phyloP scores from a whole-genome alignment of 73 alveolate genomes.

The Paramecium sonneborni region DNA sequence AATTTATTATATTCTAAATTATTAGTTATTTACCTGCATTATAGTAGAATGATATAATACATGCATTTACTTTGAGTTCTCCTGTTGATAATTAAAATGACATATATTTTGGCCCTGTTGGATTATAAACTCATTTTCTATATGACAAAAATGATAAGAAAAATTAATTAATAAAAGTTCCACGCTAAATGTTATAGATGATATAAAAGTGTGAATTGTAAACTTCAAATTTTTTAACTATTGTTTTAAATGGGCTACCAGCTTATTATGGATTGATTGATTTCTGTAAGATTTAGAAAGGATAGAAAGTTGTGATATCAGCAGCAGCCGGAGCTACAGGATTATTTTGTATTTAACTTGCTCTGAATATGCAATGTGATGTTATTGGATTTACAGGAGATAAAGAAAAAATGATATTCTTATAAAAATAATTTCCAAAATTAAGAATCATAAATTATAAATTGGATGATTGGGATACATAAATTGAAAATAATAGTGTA shows the following conservation, averaged over 20 bases:
- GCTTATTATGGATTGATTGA: constrained; percentile 62
- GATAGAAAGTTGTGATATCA: constrained; percentile 41
- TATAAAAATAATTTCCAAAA: neutral
- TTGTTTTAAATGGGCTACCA: constrained; percentile 53
- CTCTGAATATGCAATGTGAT: constrained; percentile 36
- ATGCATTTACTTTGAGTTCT: constrained; percentile 46
- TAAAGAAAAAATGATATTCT: neutral
- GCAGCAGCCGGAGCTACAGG: constrained; percentile 71
- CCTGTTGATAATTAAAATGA: neutral
- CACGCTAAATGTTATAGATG: neutral
- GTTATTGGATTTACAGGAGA: constrained; percentile 59
- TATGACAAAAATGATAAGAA: neutral
- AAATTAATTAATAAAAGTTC: neutral
- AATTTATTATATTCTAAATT: neutral
- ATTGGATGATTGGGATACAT: neutral
- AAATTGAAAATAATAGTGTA: neutral
- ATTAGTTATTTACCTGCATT: constrained; percentile 38
- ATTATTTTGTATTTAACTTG: constrained; percentile 41
- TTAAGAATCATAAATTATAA: constrained; percentile 48
- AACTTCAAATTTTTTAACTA: neutral
- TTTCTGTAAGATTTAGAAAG: constrained; percentile 47
- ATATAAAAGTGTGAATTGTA: neutral
- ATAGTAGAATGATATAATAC: constrained; percentile 44
- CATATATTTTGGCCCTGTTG: neutral
- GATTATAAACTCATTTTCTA: neutral